These are phyloP conservation scores for Didymella segeticola DNA, from an alignment of 2,329 filamentous ascomycete genomes.

Conservation along the genomic window DNA sequence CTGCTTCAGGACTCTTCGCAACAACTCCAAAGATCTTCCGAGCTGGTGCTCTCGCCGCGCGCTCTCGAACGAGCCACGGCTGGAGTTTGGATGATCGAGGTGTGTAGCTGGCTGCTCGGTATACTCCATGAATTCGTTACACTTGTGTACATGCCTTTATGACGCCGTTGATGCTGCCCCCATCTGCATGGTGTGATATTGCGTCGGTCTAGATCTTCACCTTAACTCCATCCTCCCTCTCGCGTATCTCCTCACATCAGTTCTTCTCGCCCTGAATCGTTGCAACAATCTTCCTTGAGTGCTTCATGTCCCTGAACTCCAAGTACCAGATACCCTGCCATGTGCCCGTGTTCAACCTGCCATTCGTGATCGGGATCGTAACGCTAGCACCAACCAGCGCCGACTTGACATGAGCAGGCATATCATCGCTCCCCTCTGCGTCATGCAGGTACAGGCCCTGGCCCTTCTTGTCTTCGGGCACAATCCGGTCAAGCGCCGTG, in stretches of 20 bases:
- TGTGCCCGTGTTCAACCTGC: conserved; percentile 72
- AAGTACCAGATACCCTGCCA: conserved; percentile 97
- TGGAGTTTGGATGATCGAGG: neutral
- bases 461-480: conserved; percentile 72
- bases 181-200: neutral
- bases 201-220: neutral
- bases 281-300: conserved; percentile 82
- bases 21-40: neutral
- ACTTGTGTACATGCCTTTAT: neutral
- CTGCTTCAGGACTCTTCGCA: neutral
- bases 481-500: conserved; percentile 89
- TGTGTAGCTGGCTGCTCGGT: neutral
- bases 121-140: neutral
- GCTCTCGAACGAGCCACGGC: neutral
- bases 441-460: conserved; percentile 77
- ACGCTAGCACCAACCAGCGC: conserved; percentile 88
- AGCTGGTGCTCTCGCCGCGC: neutral
- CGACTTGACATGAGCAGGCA: conserved; percentile 96
- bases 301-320: conserved; percentile 80
- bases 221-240: neutral
- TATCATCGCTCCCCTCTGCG: conserved; percentile 89
- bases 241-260: conserved; percentile 24
- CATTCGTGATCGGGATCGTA: conserved; percentile 88
- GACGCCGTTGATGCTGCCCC: neutral
- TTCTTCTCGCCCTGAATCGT: conserved; percentile 89